Base-by-base conservation (phyloP, 768 basidiomycete genomes). In the Termitomyces sp. region DNA sequence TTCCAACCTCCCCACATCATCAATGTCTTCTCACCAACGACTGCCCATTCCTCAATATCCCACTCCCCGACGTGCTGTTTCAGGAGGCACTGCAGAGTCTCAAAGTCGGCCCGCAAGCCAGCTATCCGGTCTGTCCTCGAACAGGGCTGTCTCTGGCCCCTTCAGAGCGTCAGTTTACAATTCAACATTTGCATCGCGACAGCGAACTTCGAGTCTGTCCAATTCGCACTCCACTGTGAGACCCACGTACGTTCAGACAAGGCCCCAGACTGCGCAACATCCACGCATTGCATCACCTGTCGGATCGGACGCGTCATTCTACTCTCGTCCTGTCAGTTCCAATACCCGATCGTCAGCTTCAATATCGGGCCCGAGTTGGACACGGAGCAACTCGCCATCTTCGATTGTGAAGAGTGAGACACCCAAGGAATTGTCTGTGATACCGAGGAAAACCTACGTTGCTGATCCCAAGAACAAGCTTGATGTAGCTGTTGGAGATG, bases 381-480 rank as follows among this genome's bases (percentile, higher is more conserved):
- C 85, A 23, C 83, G 84, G 3, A 77, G 87, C 60, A 78, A 78
- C 54, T 85, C 89, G 0, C 71, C 87, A 50, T 74, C 81, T 14
- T 70, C 72, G 2, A 64, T 71, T 59, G 62, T 75, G 55, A 73
- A 71, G 51, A 62, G 63, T 37, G 71, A 75, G 35, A 80, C 84
- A 15, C 84, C 85, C 8, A 72, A 72, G 35, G 75, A 73, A 50
- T 80, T 72, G 60, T 60, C 66, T 15, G 62, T 66, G 6, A 60
- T 70, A 9, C 68, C 75, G 17, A 79, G 82, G 68, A 90, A 85
- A 67, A 79, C 82, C 14, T 98, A 97, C 61, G 74, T 94, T 42
- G 83, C 95, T 3, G 85, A 97, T 68, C 88, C 91, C n/a, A 86
- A 90, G 72, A 93, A 82, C 72, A 91, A 92, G 67, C 79, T 98